Conservation (phyloP, 768 basidiomycete species). For the Lanmaoa pseudosensibilis region DNA sequence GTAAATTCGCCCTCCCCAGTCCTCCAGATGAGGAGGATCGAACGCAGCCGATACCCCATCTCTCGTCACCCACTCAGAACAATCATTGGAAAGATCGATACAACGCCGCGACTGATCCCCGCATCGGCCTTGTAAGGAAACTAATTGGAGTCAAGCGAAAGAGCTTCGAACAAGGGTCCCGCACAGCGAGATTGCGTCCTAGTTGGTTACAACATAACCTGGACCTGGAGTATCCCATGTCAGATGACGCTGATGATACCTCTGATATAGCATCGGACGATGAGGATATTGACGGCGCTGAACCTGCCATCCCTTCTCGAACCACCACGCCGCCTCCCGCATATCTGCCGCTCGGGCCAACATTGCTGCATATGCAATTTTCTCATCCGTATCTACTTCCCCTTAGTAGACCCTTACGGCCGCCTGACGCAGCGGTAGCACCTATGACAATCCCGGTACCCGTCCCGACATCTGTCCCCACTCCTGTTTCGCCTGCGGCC, state of each 20-base stretch:
- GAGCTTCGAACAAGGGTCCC: slow-evolving; percentile 38
- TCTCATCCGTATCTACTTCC: slow-evolving; percentile 63
- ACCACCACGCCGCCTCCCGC: slow-evolving; percentile 69
- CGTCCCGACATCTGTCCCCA: slow-evolving; percentile 61
- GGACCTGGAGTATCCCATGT: slow-evolving; percentile 41
- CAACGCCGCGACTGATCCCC: slow-evolving; percentile 64
- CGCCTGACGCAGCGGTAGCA: slow-evolving; percentile 53
- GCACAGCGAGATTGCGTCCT: slow-evolving; percentile 38
- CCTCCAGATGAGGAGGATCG: slow-evolving; percentile 55
- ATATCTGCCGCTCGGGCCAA: slow-evolving; percentile 70
- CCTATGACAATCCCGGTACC: slow-evolving; percentile 44
- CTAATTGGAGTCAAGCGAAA: slow-evolving; percentile 74
- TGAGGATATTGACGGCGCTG: slow-evolving; percentile 37
- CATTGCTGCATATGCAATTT: slow-evolving; percentile 67
- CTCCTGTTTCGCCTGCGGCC: slow-evolving; percentile 82
- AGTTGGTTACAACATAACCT: slow-evolving; percentile 49
- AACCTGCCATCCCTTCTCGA: slow-evolving; percentile 39
- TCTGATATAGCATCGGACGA: slow-evolving; percentile 43
- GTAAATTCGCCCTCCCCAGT: slow-evolving; percentile 72
- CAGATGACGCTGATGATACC: slow-evolving; percentile 38
- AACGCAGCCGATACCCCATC: slow-evolving; percentile 26
- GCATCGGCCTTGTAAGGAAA: slow-evolving; percentile 65
- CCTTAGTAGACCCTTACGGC: slow-evolving; percentile 57
- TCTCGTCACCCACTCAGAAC: slow-evolving; percentile 16
- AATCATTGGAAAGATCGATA: slow-evolving; percentile 56